Evolutionary conservation across 257 asterid genomes (phyloP), one percentile per base, ranked within the genome.

Genomic region (Datura wrightii): DNA sequence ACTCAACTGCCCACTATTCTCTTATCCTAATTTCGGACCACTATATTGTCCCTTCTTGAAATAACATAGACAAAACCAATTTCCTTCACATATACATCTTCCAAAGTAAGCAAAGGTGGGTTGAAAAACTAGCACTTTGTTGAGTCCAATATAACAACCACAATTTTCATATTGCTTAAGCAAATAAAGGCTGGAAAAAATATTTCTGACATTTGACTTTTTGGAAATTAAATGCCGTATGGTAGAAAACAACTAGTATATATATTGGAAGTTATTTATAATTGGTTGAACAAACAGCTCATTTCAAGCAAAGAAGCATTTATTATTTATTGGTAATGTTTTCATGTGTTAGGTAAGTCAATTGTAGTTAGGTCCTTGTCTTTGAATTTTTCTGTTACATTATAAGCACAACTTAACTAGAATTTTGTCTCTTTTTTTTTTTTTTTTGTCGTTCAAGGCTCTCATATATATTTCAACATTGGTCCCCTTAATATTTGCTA

Each of bases 321-420:
- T 78, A 78, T 31, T 78, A 52, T 31, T 6, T 48, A 24, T 52
- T 78, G 9, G 34, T 78, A 78, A 78, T 52, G 46, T 52, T 78
- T 76, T 78, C 63, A 34, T 78, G 69, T 39, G 81, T 79, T 79
- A 84, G 80, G 84, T 79, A 58, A 53, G 87, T 79, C 84, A 65
- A 84, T 7, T 18, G 13, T 66, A 31, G 69, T 84, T 84, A 79
- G 84, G 87, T 84, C 50, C 46, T 50, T 84, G 87, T 84, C 86
- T 79, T 84, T 84, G 86, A 84, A 84, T 46, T 7, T 65, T 84
- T 24, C 82, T 6, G 69, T 84, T 53, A 63, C 84, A 84, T 63
- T 41, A 84, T 44, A 63, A 37, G 59, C 83, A 63, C 84, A 42
- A 60, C 56, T 80, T 46, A 19, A 46, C 86, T 34, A 41, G 55